phyloP scores from a whole-genome alignment of 2,329 filamentous ascomycete species.

The Neonectria hederae region DNA sequence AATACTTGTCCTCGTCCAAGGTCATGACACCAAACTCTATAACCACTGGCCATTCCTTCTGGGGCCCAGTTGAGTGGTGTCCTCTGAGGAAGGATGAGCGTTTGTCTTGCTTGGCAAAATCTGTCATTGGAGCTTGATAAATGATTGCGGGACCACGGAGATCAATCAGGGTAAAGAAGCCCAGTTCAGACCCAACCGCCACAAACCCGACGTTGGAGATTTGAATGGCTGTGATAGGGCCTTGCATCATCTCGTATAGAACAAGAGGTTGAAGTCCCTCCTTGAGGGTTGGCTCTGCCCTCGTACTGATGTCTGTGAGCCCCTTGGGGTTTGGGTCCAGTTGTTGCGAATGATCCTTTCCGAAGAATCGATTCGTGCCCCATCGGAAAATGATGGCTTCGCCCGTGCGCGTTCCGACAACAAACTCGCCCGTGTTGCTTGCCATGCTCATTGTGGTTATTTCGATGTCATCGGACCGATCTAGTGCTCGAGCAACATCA shows the following conservation, averaged over 20 bases:
- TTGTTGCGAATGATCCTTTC: slow-evolving; percentile 63
- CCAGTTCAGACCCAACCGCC: slow-evolving; percentile 84
- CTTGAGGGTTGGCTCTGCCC: slow-evolving; percentile 77
- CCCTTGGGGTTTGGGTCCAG: slow-evolving; percentile 71
- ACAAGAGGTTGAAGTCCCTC: slow-evolving; percentile 84
- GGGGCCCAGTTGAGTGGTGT: slow-evolving; percentile 48
- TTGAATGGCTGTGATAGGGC: slow-evolving; percentile 79
- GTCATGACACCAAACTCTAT: slow-evolving; percentile 96
- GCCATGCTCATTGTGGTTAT: slow-evolving; percentile 84
- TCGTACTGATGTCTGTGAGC: slow-evolving; percentile 77
- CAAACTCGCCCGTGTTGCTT: slow-evolving; percentile 83
- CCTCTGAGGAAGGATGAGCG: slow-evolving; percentile 74
- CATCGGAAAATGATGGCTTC: slow-evolving; percentile 89
- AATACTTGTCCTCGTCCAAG: slow-evolving; percentile 92
- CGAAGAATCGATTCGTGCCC: slow-evolving; percentile 80
- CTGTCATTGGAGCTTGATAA: slow-evolving; percentile 75
- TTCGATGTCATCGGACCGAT: slow-evolving; percentile 79
- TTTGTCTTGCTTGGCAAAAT: slow-evolving; percentile 81
- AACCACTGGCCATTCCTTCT: slow-evolving; percentile 78
- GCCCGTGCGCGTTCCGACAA: slow-evolving; percentile 81
- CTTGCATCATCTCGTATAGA: slow-evolving; percentile 84
- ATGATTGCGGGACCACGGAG: slow-evolving; percentile 88
- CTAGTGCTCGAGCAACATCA: slow-evolving; percentile 84
- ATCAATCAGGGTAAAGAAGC: slow-evolving; percentile 84
- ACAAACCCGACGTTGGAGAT: slow-evolving; percentile 95